Conservation (phyloP, 768 basidiomycete species). For the Holtermanniella nyarrowii region DNA sequence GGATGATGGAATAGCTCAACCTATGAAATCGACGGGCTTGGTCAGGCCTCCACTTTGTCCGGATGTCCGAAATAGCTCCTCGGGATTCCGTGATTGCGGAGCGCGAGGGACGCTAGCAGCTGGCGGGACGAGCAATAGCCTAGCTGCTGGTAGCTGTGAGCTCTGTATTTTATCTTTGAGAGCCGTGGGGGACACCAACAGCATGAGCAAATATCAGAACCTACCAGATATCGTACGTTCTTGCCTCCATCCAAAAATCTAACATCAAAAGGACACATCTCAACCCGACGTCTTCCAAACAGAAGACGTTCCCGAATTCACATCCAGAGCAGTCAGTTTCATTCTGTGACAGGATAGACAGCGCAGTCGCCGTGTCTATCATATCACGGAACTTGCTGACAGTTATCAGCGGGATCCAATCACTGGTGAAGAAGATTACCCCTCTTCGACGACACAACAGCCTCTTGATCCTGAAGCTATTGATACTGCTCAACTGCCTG, state of each 20-base stretch:
- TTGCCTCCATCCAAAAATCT: not conserved
- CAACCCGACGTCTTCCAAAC: constrained; percentile 41
- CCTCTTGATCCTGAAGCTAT: constrained; percentile 14
- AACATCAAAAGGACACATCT: constrained; percentile 6
- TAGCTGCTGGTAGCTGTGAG: too few species aligned
- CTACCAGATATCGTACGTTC: constrained; percentile 40
- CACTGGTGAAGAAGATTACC: constrained; percentile 15
- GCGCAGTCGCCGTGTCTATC: too few species aligned
- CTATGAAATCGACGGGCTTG: too few species aligned
- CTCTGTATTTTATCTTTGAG: too few species aligned
- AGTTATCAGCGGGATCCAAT: constrained; percentile 10
- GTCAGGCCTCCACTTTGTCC: too few species aligned
- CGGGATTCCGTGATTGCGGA: too few species aligned
- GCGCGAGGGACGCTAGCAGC: too few species aligned
- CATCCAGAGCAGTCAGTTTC: constrained; percentile 19
- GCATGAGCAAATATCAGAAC: constrained; percentile 33
- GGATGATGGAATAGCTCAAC: too few species aligned
- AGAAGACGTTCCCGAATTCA: constrained; percentile 29
- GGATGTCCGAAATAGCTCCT: too few species aligned
- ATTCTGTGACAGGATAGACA: too few species aligned
- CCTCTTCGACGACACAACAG: not conserved
- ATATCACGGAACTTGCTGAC: not conserved
- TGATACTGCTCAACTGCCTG: constrained; percentile 20
- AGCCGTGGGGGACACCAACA: too few species aligned
- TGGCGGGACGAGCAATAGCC: too few species aligned